Percentiles rank a stretch among this genome's conserved stretches.
These are phyloP conservation scores for Houttuynia cordata DNA, from an alignment of 164 flowering plant genomes.

Conservation along the genomic window DNA sequence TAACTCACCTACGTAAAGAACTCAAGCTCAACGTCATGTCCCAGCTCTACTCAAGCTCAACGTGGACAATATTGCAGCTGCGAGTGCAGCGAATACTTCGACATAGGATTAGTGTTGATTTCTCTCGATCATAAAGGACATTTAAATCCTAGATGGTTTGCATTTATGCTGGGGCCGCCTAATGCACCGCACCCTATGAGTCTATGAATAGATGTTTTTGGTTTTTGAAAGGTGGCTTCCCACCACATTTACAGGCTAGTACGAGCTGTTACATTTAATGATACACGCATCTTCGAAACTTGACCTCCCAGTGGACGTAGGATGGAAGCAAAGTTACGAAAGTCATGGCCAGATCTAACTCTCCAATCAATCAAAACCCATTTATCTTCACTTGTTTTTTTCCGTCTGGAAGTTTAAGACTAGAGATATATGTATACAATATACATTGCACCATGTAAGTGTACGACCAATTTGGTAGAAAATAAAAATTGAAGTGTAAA, in stretches of 20 bases:
- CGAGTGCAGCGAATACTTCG: too few relatives aligned
- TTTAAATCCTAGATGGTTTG: neutral
- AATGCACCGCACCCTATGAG: too few relatives aligned
- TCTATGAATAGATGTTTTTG: too few relatives aligned
- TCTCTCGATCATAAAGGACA: too few relatives aligned
- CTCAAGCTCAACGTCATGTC: neutral
- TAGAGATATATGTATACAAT: too few relatives aligned
- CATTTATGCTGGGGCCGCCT: neutral
- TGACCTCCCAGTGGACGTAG: neutral
- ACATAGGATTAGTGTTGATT: too few relatives aligned
- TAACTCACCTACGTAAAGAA: neutral
- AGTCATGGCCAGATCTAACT: neutral
- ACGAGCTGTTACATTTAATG: conserved; percentile 4
- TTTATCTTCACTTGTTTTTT: neutral
- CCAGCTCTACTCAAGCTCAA: too few relatives aligned
- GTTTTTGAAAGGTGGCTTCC: too few relatives aligned
- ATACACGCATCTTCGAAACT: neutral
- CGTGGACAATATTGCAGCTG: too few relatives aligned
- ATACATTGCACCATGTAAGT: too few relatives aligned
- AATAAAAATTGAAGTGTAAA: too few relatives aligned
- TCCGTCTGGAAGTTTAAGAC: neutral
- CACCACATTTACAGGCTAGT: neutral
- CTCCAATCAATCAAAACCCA: neutral
- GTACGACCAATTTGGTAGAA: too few relatives aligned
- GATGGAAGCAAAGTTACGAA: neutral